These are phyloP conservation scores for Kwoniella shivajii DNA, from an alignment of 1,284 basidiomycete genomes.

Conservation along the genomic window DNA sequence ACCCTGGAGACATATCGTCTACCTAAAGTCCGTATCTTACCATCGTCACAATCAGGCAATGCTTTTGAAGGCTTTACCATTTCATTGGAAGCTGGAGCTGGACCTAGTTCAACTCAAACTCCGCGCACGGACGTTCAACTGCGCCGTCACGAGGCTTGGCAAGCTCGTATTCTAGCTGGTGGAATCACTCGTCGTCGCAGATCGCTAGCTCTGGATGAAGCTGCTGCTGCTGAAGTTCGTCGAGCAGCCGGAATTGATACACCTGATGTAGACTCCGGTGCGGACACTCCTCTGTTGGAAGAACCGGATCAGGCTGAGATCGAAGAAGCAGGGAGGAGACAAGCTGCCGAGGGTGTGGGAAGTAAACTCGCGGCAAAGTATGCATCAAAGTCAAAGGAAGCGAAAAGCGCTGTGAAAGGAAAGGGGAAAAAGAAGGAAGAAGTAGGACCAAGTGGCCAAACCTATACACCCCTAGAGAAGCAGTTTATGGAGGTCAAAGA, in stretches of 20 bases:
- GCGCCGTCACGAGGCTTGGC: conserved; percentile 42
- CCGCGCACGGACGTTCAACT: conserved; percentile 31
- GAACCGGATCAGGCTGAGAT: conserved; percentile 23
- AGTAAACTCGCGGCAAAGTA: conserved; percentile 39
- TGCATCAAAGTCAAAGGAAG: conserved; percentile 26
- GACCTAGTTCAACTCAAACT: conserved; percentile 7
- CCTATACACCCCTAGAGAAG: conserved; percentile 80
- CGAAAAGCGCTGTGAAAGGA: conserved; percentile 48
- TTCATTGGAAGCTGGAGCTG: not conserved
- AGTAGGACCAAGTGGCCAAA: conserved; percentile 72
- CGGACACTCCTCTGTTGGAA: conserved; percentile 8
- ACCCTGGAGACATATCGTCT: conserved; percentile 28
- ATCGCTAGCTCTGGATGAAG: conserved; percentile 52
- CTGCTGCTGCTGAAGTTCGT: conserved; percentile 42
- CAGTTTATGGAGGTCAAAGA: conserved; percentile 75
- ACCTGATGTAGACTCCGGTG: conserved; percentile 9
- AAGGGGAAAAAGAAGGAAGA: conserved; percentile 55
- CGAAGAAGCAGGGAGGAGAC: conserved; percentile 19
- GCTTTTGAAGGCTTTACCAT: conserved; percentile 30
- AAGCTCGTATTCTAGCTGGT: conserved; percentile 27
- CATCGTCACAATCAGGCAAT: conserved; percentile 22
- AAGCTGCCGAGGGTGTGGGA: conserved; percentile 25
- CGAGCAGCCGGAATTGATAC: conserved; percentile 19
- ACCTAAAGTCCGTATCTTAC: conserved; percentile 3
- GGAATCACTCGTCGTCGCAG: conserved; percentile 40